Conservation (phyloP, 306 rosid species). For the Lathyrus aphaca region DNA sequence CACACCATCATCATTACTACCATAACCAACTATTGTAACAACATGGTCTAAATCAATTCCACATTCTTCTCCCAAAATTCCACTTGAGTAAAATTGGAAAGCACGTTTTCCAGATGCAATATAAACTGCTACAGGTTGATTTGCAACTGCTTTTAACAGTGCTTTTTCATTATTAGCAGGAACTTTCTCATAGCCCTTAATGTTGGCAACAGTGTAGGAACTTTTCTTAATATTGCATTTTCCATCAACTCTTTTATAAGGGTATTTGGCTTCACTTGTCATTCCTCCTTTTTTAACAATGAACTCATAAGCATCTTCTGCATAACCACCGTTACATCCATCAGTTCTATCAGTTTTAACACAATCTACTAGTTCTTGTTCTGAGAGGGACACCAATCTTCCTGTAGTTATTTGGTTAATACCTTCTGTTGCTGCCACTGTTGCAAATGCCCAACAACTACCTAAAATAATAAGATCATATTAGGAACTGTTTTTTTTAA, state of each 20-base stretch:
- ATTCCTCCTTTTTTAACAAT: slow-evolving; percentile 35
- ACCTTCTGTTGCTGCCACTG: slow-evolving; percentile 36
- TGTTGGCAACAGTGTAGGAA: background rate
- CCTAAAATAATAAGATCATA: background rate
- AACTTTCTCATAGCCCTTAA: slow-evolving; percentile 36
- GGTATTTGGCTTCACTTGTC: slow-evolving; percentile 34
- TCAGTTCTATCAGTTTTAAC: background rate
- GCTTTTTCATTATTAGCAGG: slow-evolving; percentile 30
- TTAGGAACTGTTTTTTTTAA: too few species aligned
- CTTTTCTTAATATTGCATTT: slow-evolving; percentile 15
- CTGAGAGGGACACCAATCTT: slow-evolving; percentile 33
- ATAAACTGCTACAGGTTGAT: slow-evolving; percentile 32
- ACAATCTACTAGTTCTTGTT: slow-evolving; percentile 44
- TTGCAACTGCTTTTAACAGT: slow-evolving; percentile 33
- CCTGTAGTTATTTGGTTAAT: slow-evolving; percentile 25
- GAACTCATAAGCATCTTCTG: slow-evolving; percentile 32
- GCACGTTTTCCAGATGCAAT: background rate
- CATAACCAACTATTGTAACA: slow-evolving; percentile 32
- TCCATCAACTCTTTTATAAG: slow-evolving; percentile 14
- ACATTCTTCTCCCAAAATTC: slow-evolving; percentile 4
- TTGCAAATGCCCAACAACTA: slow-evolving; percentile 40
- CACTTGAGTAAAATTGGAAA: slow-evolving; percentile 35
- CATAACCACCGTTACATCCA: slow-evolving; percentile 32
- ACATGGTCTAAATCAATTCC: slow-evolving; percentile 26
- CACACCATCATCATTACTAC: slow-evolving; percentile 7